phyloP scores from a whole-genome alignment of 768 basidiomycete species.

The Kwoniella europaea region DNA sequence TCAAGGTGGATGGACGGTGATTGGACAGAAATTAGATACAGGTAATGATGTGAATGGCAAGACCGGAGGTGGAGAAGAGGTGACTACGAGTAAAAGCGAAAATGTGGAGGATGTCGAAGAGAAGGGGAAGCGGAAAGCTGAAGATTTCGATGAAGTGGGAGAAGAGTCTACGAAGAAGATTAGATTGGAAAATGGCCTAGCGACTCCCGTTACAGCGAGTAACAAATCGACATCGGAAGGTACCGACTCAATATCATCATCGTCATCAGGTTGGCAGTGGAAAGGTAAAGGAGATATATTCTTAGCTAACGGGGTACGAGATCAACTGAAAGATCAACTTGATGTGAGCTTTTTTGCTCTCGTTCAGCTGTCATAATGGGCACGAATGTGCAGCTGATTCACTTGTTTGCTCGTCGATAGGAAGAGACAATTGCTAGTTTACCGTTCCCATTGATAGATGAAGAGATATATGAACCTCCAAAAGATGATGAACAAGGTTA shows the following conservation, averaged over 20 bases:
- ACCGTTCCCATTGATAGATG: slow-evolving; percentile 54
- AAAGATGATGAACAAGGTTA: slow-evolving; percentile 44
- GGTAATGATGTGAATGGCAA: slow-evolving; percentile 13
- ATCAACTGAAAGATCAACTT: slow-evolving; percentile 30
- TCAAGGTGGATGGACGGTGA: not conserved
- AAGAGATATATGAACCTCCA: slow-evolving; percentile 56
- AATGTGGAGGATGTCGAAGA: not conserved
- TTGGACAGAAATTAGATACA: slow-evolving; percentile 4
- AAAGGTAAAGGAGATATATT: slow-evolving; percentile 54
- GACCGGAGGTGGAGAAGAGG: slow-evolving; percentile 1
- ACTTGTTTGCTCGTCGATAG: slow-evolving; percentile 13
- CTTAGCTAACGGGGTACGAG: slow-evolving; percentile 45
- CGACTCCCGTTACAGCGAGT: not conserved
- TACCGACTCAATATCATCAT: not conserved
- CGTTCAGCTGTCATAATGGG: not conserved
- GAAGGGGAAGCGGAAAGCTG: slow-evolving; percentile 13
- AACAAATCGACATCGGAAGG: not conserved
- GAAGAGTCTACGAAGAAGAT: slow-evolving; percentile 5
- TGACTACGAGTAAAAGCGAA: not conserved
- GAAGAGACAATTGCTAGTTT: slow-evolving; percentile 25
- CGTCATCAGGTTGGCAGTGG: not conserved
- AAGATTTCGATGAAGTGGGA: not conserved
- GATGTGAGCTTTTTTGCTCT: slow-evolving; percentile 29
- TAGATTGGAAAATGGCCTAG: slow-evolving; percentile 7
- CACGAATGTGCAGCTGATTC: not conserved